Evolutionary conservation across 768 basidiomycete species (phyloP).

Genomic region (Podaxis sp.): DNA sequence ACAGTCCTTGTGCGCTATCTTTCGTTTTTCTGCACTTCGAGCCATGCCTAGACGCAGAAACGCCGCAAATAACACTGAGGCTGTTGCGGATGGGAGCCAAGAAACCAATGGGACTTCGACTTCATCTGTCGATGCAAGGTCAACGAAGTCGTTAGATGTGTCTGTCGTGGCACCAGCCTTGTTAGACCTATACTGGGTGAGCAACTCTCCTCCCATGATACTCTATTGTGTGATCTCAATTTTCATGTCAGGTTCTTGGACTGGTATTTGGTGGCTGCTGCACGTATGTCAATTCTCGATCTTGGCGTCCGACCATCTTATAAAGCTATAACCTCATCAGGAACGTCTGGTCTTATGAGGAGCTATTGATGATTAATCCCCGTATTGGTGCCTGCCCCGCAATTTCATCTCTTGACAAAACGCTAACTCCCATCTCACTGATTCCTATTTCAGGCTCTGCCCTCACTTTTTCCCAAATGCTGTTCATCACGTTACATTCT

Average conservation of each 20-base stretch:
- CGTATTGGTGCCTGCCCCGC: conserved; percentile 53
- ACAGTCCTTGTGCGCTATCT: not conserved
- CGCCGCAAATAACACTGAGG: not conserved
- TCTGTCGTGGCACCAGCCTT: conserved; percentile 17
- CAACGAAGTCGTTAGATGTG: not conserved
- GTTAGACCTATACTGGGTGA: conserved; percentile 17
- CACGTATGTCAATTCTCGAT: conserved; percentile 48
- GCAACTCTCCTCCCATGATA: not conserved
- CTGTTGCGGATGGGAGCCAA: not conserved
- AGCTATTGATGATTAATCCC: conserved; percentile 68
- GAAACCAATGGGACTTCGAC: not conserved
- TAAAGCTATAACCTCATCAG: conserved; percentile 31
- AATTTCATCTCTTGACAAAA: not conserved
- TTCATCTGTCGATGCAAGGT: not conserved
- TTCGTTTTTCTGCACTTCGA: not conserved
- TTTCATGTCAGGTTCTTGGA: conserved; percentile 29
- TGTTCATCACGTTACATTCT: conserved; percentile 70
- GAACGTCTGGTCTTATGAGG: conserved; percentile 79
- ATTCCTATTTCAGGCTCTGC: conserved; percentile 56
- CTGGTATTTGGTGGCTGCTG: conserved; percentile 85
- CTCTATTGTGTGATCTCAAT: not conserved
- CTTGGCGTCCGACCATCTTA: not conserved
- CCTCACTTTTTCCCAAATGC: conserved; percentile 82
- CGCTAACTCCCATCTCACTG: not conserved
- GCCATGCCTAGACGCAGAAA: not conserved